A percentile compares a stretch with the other conserved stretches of the same genome.
Evolutionary conservation across 1,284 basidiomycete species (phyloP).

Genomic region (Ustilago cynodontis): DNA sequence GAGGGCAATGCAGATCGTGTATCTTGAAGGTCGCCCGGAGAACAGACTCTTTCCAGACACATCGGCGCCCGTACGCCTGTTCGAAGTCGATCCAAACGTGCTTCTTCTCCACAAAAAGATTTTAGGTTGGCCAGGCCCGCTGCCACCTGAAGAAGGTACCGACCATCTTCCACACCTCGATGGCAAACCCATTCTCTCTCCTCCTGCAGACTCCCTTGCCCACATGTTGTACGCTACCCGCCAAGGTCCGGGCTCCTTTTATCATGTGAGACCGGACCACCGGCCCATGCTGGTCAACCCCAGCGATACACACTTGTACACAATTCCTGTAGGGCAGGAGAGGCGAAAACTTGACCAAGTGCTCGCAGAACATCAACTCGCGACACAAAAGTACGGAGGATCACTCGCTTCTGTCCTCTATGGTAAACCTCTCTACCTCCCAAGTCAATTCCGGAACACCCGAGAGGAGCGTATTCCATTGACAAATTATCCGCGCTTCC

Average conservation of each 20-base stretch:
- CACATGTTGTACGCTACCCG: conserved; percentile 13
- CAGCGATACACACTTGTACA: neutral
- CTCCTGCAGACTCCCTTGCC: neutral
- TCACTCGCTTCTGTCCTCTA: conserved; percentile 2
- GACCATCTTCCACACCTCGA: neutral
- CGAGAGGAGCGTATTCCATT: neutral
- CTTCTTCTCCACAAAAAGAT: neutral
- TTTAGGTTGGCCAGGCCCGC: neutral
- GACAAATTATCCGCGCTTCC: conserved; percentile 3
- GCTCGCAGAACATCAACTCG: neutral
- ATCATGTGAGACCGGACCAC: neutral
- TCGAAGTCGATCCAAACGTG: neutral
- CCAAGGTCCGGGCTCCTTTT: neutral
- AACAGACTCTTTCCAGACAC: neutral
- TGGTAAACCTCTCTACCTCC: neutral
- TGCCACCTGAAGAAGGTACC: neutral
- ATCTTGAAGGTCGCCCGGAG: neutral
- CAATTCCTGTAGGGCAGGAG: neutral
- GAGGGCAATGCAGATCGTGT: neutral
- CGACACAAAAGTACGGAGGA: neutral
- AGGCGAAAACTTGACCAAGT: neutral
- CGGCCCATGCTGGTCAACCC: neutral
- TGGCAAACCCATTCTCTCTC: conserved; percentile 10
- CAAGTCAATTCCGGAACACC: neutral
- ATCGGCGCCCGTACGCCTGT: neutral